A percentile compares a stretch with the other conserved stretches of the same genome.
Conservation (phyloP, 179 eudicot species). For the Amaranthus tricolor region DNA sequence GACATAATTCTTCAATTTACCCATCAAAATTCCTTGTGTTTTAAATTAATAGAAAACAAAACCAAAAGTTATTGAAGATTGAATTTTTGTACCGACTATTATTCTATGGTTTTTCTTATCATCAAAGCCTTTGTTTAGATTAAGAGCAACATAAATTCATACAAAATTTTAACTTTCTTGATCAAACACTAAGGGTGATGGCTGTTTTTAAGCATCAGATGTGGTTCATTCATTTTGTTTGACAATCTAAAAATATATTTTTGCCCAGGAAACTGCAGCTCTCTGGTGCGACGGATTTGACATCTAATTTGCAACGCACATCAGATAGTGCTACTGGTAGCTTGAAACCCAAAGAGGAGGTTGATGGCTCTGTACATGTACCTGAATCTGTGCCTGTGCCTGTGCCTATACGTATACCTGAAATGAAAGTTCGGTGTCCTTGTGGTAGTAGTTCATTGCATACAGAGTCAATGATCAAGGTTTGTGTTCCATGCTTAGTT, state of each 20-base stretch:
- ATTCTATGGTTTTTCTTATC: no score
- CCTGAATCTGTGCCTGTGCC: no score
- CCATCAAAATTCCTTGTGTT: no score
- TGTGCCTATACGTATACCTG: slow-evolving; percentile 8
- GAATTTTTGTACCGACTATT: not conserved
- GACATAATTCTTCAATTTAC: no score
- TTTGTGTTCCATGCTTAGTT: slow-evolving; percentile 25
- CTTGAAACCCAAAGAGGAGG: slow-evolving; percentile 69
- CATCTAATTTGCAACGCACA: slow-evolving; percentile 54
- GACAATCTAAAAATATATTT: not conserved
- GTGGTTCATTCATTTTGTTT: not conserved
- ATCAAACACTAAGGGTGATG: not conserved
- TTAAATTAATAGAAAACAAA: not conserved
- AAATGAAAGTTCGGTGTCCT: slow-evolving; percentile 72
- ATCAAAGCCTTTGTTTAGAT: no score
- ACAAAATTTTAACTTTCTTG: not conserved
- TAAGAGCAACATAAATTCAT: not conserved
- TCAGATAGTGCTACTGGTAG: slow-evolving; percentile 51
- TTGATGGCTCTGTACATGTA: slow-evolving; percentile 56
- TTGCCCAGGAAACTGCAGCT: slow-evolving; percentile 75
- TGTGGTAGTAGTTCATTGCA: slow-evolving; percentile 68
- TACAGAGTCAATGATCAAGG: slow-evolving; percentile 86
- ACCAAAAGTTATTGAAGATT: not conserved
- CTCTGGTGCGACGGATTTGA: slow-evolving; percentile 77
- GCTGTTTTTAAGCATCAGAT: not conserved